Base-by-base conservation (phyloP, 2,329 filamentous ascomycete species). In the Scleromitrula shiraiana region DNA sequence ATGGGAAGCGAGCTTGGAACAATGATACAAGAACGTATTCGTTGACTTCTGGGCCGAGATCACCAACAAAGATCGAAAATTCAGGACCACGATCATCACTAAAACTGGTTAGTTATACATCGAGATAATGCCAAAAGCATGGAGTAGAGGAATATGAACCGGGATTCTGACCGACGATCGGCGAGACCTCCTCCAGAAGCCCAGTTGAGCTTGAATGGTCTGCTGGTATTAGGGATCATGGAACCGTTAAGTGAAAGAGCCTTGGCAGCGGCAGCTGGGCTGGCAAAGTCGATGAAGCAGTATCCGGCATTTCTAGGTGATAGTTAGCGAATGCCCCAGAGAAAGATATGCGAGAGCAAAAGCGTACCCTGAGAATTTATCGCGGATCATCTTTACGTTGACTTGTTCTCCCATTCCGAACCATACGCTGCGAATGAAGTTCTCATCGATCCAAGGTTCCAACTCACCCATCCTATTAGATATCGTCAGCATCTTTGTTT, bases 181-280 rank as follows among this genome's bases (percentile, higher is more conserved):
- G 94, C 88, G 35, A 98, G 78, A 50, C 93, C 93, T 64, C 93
- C 93, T 58, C 93, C 93, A 57, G 89, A 95, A 57, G 93, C 93
- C 93, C 93, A 98, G 79, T 98, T 98, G 52, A 98, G 82, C 77
- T 97, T 97, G 79, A 98, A 98, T 41, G 88, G 84, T 36, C 93
- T 88, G 61, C 85, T 85, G 53, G 89, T 95, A 77, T 96, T 96
- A 38, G 91, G 90, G 58, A 98, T 95, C 40, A 87, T 74, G 49
- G 81, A 84, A 41, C 93, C 91, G 66, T 95, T 97, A 41, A 97
- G 76, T 39, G 76, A 75, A n/a, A 98, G 78, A 30, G 93, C 93
- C 75, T 95, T 96, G 62, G 81, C 84, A 35, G 93, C 93, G 51
- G 90, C 87, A 32, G 90, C 88, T 8, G 89, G 77, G 59, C 76